Percentiles rank a stretch among this genome's conserved stretches.
phyloP scores from a whole-genome alignment of 1,284 basidiomycete genomes.

The Ceraceosorus guamensis region DNA sequence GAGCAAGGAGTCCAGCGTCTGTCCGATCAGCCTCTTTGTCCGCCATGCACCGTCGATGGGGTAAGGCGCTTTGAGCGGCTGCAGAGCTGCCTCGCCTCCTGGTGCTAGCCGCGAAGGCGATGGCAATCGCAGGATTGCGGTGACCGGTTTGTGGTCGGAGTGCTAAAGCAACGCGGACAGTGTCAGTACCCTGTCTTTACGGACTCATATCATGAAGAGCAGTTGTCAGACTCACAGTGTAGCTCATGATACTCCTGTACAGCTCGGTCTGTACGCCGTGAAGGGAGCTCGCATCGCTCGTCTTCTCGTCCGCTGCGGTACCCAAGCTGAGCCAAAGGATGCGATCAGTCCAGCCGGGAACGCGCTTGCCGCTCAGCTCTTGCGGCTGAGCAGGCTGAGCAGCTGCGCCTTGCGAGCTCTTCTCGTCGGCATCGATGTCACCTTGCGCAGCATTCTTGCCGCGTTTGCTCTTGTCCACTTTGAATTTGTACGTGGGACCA shows the following conservation, averaged over 20 bases:
- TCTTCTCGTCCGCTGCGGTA: slow-evolving; percentile 55
- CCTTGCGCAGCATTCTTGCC: slow-evolving; percentile 12
- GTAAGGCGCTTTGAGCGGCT: slow-evolving; percentile 48
- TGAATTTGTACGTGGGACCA: slow-evolving; percentile 47
- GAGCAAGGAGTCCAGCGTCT: slow-evolving; percentile 62
- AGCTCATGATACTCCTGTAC: slow-evolving; percentile 44
- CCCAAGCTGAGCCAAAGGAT: slow-evolving; percentile 68
- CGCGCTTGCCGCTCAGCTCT: slow-evolving; percentile 59
- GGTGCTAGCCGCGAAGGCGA: slow-evolving; percentile 51
- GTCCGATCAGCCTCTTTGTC: slow-evolving; percentile 61
- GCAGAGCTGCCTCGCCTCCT: slow-evolving; percentile 47
- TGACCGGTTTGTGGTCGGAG: slow-evolving; percentile 49
- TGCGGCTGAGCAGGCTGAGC: slow-evolving; percentile 29
- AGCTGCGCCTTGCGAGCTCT: slow-evolving; percentile 65
- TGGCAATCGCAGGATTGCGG: slow-evolving; percentile 41
- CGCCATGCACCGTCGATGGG: slow-evolving; percentile 48
- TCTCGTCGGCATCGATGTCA: background rate
- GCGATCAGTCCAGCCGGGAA: slow-evolving; percentile 90
- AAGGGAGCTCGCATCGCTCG: background rate
- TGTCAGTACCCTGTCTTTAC: slow-evolving; percentile 1
- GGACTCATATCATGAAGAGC: slow-evolving; percentile 6
- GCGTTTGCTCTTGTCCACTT: slow-evolving; percentile 14
- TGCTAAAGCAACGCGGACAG: slow-evolving; percentile 9
- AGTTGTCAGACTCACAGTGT: slow-evolving; percentile 15
- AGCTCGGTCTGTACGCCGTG: slow-evolving; percentile 37